Evolutionary conservation across 2,329 filamentous ascomycete genomes (phyloP).

Genomic region (Microsporum ferrugineum): DNA sequence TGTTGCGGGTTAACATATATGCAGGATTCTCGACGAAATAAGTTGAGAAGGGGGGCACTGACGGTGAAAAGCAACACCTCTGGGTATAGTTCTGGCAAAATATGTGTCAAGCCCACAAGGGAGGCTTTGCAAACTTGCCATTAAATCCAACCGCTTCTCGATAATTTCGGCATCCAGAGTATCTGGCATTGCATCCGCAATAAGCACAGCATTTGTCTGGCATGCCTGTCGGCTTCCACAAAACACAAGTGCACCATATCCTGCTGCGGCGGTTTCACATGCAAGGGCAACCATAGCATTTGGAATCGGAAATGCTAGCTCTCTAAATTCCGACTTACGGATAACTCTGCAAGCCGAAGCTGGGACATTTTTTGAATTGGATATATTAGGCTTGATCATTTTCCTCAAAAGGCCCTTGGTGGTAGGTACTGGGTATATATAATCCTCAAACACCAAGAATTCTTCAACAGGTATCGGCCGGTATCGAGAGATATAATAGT

Average conservation of each 20-base stretch:
- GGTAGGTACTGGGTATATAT: constrained; percentile 52
- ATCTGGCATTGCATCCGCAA: constrained; percentile 54
- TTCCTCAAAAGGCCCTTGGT: constrained; percentile 49
- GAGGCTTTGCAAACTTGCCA: constrained; percentile 55
- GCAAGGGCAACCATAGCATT: constrained; percentile 62
- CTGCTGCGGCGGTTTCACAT: constrained; percentile 55
- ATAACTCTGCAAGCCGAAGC: constrained; percentile 38
- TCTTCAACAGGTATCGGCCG: constrained; percentile 66
- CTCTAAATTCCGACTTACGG: constrained; percentile 45
- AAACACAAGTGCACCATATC: constrained; percentile 63
- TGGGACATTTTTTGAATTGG: constrained; percentile 21
- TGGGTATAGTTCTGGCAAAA: constrained; percentile 52
- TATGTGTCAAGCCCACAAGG: constrained; percentile 54
- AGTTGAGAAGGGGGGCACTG: constrained; percentile 23
- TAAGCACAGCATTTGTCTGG: constrained; percentile 56
- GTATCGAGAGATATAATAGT: constrained; percentile 62
- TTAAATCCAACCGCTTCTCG: constrained; percentile 51
- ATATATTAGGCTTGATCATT: constrained; percentile 40
- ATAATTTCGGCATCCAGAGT: constrained; percentile 38
- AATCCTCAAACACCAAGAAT: constrained; percentile 59
- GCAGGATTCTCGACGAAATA: not conserved
- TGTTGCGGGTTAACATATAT: constrained; percentile 20
- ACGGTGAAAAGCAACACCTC: constrained; percentile 66
- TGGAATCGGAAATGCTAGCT: constrained; percentile 52
- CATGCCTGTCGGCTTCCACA: constrained; percentile 57